Conservation (phyloP, 495 filamentous ascomycete species). For the Tricharina praecox region DNA sequence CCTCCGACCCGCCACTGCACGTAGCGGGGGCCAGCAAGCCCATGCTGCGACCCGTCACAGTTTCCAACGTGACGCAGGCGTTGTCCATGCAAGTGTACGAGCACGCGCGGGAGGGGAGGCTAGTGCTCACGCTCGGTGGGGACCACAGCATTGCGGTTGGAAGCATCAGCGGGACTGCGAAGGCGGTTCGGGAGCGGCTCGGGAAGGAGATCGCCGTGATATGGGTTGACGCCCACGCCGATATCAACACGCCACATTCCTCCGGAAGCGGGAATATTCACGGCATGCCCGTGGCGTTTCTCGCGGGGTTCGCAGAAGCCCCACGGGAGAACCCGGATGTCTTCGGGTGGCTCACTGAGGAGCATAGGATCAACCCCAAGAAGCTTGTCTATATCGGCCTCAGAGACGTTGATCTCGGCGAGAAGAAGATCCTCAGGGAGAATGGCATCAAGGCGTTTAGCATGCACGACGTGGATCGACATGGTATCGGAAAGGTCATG, state of each 20-base stretch:
- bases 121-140: slow-evolving; percentile 84
- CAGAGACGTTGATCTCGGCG: slow-evolving; percentile 74
- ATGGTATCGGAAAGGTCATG: slow-evolving; percentile 90
- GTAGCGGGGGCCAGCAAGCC: slow-evolving; percentile 26
- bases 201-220: slow-evolving; percentile 77
- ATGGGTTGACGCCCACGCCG: slow-evolving; percentile 96
- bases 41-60: slow-evolving; percentile 85
- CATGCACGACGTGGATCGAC: slow-evolving; percentile 96
- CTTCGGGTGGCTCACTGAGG: slow-evolving; percentile 73
- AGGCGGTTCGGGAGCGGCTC: slow-evolving; percentile 61
- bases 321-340: slow-evolving; percentile 47
- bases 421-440: slow-evolving; percentile 79
- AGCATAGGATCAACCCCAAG: slow-evolving; percentile 47
- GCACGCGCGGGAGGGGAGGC: slow-evolving; percentile 67
- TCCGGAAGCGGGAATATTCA: slow-evolving; percentile 86
- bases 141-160: slow-evolving; percentile 97
- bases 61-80: slow-evolving; percentile 67
- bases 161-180: slow-evolving; percentile 66
- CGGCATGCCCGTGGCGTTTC: slow-evolving; percentile 91
- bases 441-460: slow-evolving; percentile 87
- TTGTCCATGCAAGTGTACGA: slow-evolving; percentile 74
- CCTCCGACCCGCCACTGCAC: slow-evolving; percentile 57
- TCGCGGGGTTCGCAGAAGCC: slow-evolving; percentile 54
- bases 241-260: slow-evolving; percentile 91
- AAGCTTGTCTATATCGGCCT: slow-evolving; percentile 97